Conservation (phyloP, 495 filamentous ascomycete genomes). For the Annulohypoxylon bovei region DNA sequence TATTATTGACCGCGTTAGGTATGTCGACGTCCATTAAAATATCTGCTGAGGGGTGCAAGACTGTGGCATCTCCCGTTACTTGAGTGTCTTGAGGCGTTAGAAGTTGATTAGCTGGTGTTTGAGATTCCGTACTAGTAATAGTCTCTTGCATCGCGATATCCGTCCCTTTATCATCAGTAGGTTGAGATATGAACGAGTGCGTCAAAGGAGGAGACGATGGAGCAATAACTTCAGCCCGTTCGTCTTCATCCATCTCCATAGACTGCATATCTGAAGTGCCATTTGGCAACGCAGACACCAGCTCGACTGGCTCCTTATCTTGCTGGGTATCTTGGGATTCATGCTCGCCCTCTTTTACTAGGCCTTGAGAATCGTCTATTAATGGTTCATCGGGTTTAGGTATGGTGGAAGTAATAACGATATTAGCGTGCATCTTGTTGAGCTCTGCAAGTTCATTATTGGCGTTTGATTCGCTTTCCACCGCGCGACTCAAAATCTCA, state of each 20-base stretch:
- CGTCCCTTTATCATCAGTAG: constrained; percentile 5
- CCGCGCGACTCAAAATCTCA: constrained; percentile 39
- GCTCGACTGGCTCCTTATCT: constrained; percentile 31
- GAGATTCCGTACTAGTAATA: neutral
- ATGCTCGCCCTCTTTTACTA: constrained; percentile 17
- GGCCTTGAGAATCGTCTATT: neutral
- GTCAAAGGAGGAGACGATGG: constrained; percentile 37
- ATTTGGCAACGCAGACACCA: constrained; percentile 11
- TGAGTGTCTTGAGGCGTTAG: constrained; percentile 42
- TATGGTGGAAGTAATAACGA: neutral
- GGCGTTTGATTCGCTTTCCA: constrained; percentile 32
- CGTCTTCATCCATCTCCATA: neutral
- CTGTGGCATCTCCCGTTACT: neutral
- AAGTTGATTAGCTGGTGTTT: constrained; percentile 21
- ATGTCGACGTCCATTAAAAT: constrained; percentile 20
- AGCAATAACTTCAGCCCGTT: constrained; percentile 1
- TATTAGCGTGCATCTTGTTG: constrained; percentile 14
- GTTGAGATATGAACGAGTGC: constrained; percentile 27
- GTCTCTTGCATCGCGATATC: constrained; percentile 10
- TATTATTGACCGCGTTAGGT: neutral
- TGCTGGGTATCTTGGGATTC: constrained; percentile 23
- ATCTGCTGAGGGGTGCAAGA: neutral
- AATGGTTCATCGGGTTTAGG: neutral
- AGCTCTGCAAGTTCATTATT: constrained; percentile 27
- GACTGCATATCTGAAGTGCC: neutral